phyloP scores from a whole-genome alignment of 345 rosid species.

The Rhodomyrtus tomentosa region DNA sequence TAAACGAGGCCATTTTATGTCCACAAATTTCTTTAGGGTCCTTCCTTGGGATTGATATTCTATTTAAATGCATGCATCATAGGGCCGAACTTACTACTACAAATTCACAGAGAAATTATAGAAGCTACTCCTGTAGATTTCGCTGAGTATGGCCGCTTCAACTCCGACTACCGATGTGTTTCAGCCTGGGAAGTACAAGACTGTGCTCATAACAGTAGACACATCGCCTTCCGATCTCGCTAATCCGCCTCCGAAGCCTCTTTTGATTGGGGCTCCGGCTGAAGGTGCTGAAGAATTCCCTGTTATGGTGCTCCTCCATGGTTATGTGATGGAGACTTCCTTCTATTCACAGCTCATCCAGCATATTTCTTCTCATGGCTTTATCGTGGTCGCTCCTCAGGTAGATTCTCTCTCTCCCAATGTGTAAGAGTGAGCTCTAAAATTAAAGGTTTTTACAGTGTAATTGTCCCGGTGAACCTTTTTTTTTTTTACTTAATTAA shows the following conservation, averaged over 20 bases:
- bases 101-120: not conserved
- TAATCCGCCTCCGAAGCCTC: conserved; percentile 19
- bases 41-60: not conserved
- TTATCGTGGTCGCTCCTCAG: not conserved
- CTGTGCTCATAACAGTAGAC: not conserved
- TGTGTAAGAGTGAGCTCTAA: not conserved
- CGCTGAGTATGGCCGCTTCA: not conserved
- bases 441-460: not conserved
- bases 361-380: conserved; percentile 89
- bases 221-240: not conserved
- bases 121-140: not conserved
- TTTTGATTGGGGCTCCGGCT: conserved; percentile 52
- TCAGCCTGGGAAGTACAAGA: not conserved
- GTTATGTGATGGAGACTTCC: conserved; percentile 55
- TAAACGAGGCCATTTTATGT: not conserved
- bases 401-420: not conserved
- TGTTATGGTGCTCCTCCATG: conserved; percentile 62
- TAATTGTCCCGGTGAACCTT: not conserved
- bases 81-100: not conserved
- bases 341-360: conserved; percentile 84
- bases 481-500: not conserved
- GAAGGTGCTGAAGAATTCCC: conserved; percentile 55
- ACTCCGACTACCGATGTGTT: not conserved
- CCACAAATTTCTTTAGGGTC: not conserved
- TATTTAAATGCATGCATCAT: not conserved